Evolutionary conservation across 2,329 filamentous ascomycete genomes (phyloP).

Genomic region (Bisporella sp.): DNA sequence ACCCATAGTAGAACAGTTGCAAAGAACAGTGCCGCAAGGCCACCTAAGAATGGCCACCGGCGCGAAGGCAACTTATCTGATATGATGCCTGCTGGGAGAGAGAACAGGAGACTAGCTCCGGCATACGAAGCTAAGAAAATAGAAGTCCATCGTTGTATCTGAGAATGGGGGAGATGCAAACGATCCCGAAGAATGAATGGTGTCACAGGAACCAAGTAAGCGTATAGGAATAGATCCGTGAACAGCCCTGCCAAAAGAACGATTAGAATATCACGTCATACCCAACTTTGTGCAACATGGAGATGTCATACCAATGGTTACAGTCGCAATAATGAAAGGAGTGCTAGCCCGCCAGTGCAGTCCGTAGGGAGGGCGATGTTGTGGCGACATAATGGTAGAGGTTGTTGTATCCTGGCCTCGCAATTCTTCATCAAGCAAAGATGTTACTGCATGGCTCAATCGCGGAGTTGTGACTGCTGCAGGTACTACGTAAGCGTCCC

Average conservation of each 20-base stretch:
- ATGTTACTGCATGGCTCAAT: too few species aligned
- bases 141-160: slow-evolving; percentile 1
- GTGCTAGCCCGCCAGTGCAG: neutral
- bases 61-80: slow-evolving; percentile 56
- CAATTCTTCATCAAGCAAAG: too few species aligned
- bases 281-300: too few species aligned
- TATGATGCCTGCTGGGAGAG: slow-evolving; percentile 1
- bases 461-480: too few species aligned
- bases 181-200: slow-evolving; percentile 5
- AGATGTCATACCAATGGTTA: neutral
- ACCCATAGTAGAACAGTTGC: slow-evolving; percentile 58
- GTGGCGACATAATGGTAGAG: too few species aligned
- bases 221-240: slow-evolving; percentile 6
- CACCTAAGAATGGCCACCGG: slow-evolving; percentile 53
- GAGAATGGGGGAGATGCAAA: neutral
- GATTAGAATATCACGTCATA: too few species aligned
- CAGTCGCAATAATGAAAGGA: neutral
- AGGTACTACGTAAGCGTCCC: too few species aligned
- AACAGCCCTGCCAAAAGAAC: neutral
- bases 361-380: neutral
- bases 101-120: neutral
- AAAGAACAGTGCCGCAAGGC: slow-evolving; percentile 34
- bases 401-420: too few species aligned
- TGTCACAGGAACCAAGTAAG: slow-evolving; percentile 1
- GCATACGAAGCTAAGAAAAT: neutral